Evolutionary conservation across 2,329 filamentous ascomycete genomes (phyloP).

Genomic region (Aciculosporium take): DNA sequence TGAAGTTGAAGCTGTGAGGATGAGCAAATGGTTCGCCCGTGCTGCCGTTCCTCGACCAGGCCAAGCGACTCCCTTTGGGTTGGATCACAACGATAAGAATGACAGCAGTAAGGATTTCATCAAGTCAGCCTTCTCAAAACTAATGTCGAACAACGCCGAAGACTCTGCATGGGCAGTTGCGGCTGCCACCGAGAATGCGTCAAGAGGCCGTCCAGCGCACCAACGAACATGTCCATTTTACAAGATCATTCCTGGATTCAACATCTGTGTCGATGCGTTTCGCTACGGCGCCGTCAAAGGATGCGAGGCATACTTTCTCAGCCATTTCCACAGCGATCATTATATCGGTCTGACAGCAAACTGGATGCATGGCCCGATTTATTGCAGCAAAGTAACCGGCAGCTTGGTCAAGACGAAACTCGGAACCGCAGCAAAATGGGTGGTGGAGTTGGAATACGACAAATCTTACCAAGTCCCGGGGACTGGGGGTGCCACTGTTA

Average conservation of each 20-base stretch:
- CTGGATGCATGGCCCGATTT: conserved; percentile 91
- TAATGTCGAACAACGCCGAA: conserved; percentile 89
- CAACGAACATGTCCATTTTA: conserved; percentile 93
- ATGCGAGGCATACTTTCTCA: conserved; percentile 89
- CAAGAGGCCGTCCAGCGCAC: conserved; percentile 74
- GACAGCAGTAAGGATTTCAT: conserved; percentile 16
- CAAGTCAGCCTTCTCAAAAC: conserved; percentile 71
- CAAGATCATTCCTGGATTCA: conserved; percentile 90
- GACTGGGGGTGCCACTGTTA: conserved; percentile 63
- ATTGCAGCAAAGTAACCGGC: conserved; percentile 84
- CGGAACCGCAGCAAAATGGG: conserved; percentile 70
- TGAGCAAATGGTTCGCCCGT: conserved; percentile 48
- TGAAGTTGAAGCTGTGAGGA: conserved; percentile 23
- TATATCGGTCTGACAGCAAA: conserved; percentile 80
- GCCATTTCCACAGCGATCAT: conserved; percentile 96
- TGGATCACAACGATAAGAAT: conserved; percentile 23
- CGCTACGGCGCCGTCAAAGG: conserved; percentile 87
- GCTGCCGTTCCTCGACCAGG: conserved; percentile 61
- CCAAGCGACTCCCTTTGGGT: conserved; percentile 63
- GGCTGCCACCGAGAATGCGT: conserved; percentile 61
- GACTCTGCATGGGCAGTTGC: conserved; percentile 81
- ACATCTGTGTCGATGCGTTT: conserved; percentile 90
- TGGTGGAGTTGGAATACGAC: conserved; percentile 78
- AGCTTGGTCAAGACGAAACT: conserved; percentile 81
- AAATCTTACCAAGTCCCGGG: conserved; percentile 62